A percentile compares a stretch with the other conserved stretches of the same genome.
Evolutionary conservation across 805 yeast species (phyloP).

Genomic region (Candida sakaeoensis): DNA sequence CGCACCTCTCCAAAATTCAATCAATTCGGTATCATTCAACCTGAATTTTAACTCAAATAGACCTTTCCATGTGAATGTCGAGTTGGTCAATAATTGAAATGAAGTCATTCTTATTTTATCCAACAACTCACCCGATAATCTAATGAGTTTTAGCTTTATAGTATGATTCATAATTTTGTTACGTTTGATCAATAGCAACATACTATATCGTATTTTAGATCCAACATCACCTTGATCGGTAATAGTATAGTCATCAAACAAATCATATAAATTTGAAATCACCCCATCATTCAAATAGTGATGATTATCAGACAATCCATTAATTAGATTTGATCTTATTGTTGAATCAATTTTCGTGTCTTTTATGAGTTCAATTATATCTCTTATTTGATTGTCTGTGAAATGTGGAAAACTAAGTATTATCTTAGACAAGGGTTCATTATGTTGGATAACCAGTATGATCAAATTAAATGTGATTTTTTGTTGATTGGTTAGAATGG

Average conservation of each 20-base stretch:
- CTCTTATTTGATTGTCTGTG: slow-evolving; percentile 11
- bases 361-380: slow-evolving; percentile 23
- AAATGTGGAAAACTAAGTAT: slow-evolving; percentile 25
- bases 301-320: slow-evolving; percentile 16
- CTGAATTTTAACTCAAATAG: slow-evolving; percentile 4
- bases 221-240: slow-evolving; percentile 94
- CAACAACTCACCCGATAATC: slow-evolving; percentile 63
- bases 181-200: slow-evolving; percentile 37
- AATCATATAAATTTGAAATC: slow-evolving; percentile 19
- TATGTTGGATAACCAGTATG: slow-evolving; percentile 33
- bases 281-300: slow-evolving; percentile 5
- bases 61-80: slow-evolving; percentile 8
- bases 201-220: slow-evolving; percentile 56
- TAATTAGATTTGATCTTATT: slow-evolving; percentile 23
- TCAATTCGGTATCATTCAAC: not conserved
- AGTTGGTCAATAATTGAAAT: slow-evolving; percentile 22
- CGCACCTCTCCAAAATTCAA: slow-evolving; percentile 53
- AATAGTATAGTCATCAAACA: slow-evolving; percentile 71
- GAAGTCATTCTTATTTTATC: slow-evolving; percentile 49
- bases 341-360: slow-evolving; percentile 27
- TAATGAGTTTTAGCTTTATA: slow-evolving; percentile 37
- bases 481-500: slow-evolving; percentile 14
- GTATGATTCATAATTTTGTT: slow-evolving; percentile 15
- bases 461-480: slow-evolving; percentile 21
- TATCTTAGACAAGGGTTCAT: slow-evolving; percentile 16